These are phyloP conservation scores for Monoraphidium neglectum DNA, from an alignment of 139 green algal species.

Conservation along the genomic window DNA sequence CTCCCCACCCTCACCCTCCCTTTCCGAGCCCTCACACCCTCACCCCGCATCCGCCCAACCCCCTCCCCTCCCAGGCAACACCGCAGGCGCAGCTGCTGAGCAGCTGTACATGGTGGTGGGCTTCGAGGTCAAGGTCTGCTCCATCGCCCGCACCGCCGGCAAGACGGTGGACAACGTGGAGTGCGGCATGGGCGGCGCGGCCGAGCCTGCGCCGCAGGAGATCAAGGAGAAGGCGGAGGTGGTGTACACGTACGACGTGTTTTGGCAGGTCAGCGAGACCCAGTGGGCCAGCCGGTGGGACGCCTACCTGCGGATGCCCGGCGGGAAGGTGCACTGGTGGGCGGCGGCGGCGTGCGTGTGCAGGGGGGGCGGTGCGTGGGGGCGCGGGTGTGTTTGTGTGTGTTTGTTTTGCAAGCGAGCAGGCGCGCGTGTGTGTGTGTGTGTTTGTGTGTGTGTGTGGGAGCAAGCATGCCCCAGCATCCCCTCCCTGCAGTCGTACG, in stretches of 20 bases:
- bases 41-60: neutral
- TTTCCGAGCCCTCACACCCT: neutral
- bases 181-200: conserved; percentile 58
- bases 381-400: no score
- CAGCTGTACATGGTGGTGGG: conserved; percentile 85
- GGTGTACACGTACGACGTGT: conserved; percentile 91
- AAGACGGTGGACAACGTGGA: conserved; percentile 59
- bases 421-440: no score
- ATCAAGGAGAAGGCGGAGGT: conserved; percentile 76
- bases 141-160: conserved; percentile 66
- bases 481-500: no score
- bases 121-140: conserved; percentile 92
- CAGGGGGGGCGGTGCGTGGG: no score
- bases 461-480: no score
- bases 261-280: conserved; percentile 82
- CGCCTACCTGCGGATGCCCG: conserved; percentile 94
- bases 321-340: conserved; percentile 52
- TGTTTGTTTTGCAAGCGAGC: no score
- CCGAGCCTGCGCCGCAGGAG: conserved; percentile 44
- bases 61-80: neutral
- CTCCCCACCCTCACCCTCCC: no score
- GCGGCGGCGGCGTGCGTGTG: no score
- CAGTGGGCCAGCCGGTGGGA: conserved; percentile 94
- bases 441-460: no score
- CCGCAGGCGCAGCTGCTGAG: conserved; percentile 4